Evolutionary conservation across 225 moss, liverwort and hornwort genomes (phyloP), one percentile per base, ranked within the genome.

Genomic region (Marchantia polymorpha): DNA sequence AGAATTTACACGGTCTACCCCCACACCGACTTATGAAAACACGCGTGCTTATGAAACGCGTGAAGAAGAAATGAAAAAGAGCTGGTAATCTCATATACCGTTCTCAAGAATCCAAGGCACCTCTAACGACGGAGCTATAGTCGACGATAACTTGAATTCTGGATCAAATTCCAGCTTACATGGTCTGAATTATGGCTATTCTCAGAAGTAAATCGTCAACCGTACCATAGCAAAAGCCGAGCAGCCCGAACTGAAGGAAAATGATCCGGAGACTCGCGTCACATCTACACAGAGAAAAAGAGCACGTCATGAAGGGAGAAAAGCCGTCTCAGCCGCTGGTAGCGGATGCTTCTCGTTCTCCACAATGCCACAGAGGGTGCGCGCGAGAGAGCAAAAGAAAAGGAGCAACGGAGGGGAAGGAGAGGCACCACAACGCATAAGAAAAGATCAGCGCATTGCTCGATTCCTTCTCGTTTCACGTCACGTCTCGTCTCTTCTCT

Each of bases 201-300:
- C 17, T 58, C 75, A 19, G 15, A 39, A 22, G 75, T 31, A 60
- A 53, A 58, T 15, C 31, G 58, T 12, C 39, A 31, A 46, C 27
- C 29, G 13, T 39, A 75, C 75, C 75, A 75, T 75, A 39, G 12
- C 75, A 20, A 27, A 75, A 58, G 7, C 39, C 59, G 19, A 25
- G 75, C 30, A 59, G 10, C 59, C 31, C 53, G 39, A 53, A 39
- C 22, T 17, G 58, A 19, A 59, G 3, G 12, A 2, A 75, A 59
- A 29, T 75, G 39, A 39, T 59, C n/a, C 30, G 30, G 30, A 29
- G 6, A 26, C 26, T 58, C 1, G 15, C 73, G n/a, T 29, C 58
- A 60, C 58, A 59, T 59, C 31, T 17, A 75, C 58, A 75, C 4
- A 17, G 30, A 75, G 39, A 16, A 12, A 30, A 58, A 8, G 59